A percentile compares a stretch with the other conserved stretches of the same genome.
These are phyloP conservation scores for Penicillium nordicum DNA, from an alignment of 2,329 filamentous ascomycete genomes.

Conservation along the genomic window DNA sequence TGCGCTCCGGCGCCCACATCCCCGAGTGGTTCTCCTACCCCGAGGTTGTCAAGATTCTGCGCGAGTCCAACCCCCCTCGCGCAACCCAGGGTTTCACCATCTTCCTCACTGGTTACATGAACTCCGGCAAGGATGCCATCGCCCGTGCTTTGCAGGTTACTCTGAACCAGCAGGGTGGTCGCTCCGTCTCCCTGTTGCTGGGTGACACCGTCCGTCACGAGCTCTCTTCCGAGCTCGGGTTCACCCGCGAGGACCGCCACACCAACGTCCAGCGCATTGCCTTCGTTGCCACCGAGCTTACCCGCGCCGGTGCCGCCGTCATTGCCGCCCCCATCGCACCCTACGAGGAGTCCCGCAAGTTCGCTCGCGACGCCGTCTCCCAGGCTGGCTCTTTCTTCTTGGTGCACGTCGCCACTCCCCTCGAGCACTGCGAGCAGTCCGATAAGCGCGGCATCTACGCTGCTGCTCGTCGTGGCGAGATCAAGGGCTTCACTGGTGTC, in stretches of 20 bases:
- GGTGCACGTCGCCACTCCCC: slow-evolving; percentile 86
- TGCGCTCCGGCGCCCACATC: slow-evolving; percentile 88
- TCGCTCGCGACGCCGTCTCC: slow-evolving; percentile 73
- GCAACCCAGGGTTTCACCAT: slow-evolving; percentile 94
- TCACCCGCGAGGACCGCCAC: slow-evolving; percentile 87
- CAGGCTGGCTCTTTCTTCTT: slow-evolving; percentile 94
- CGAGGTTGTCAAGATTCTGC: slow-evolving; percentile 92
- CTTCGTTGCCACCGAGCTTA: slow-evolving; percentile 93
- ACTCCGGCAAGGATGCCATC: slow-evolving; percentile 95
- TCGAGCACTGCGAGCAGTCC: slow-evolving; percentile 91
- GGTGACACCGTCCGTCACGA: slow-evolving; percentile 93
- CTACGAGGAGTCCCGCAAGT: slow-evolving; percentile 72
- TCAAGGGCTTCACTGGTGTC: slow-evolving; percentile 97
- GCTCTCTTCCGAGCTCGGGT: slow-evolving; percentile 91
- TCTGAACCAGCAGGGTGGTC: slow-evolving; percentile 95
- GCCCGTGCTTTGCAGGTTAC: slow-evolving; percentile 94
- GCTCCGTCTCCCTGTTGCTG: slow-evolving; percentile 87
- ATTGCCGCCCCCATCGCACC: slow-evolving; percentile 96
- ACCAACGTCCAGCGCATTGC: slow-evolving; percentile 94
- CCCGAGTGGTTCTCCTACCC: slow-evolving; percentile 99
- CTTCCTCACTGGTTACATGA: slow-evolving; percentile 95
- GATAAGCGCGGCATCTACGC: slow-evolving; percentile 90
- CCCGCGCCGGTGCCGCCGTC: slow-evolving; percentile 85
- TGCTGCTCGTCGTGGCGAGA: slow-evolving; percentile 78
- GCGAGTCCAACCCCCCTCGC: slow-evolving; percentile 92